A percentile compares a stretch with the other conserved stretches of the same genome.
These are phyloP conservation scores for Casaregolazyma suthepensis DNA, from an alignment of 1,139 yeast genomes.

Conservation along the genomic window DNA sequence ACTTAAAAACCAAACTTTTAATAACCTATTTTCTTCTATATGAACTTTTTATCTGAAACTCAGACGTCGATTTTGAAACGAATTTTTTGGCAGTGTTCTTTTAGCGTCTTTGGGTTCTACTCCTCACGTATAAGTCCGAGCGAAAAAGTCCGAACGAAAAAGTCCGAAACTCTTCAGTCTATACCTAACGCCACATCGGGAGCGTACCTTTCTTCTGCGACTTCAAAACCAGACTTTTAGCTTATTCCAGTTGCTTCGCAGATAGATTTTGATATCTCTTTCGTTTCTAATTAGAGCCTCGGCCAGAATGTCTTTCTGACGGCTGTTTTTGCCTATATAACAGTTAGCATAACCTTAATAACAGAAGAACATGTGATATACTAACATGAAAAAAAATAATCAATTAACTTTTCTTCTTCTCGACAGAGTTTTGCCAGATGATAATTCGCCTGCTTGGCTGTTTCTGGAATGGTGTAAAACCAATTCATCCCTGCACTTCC, in stretches of 20 bases:
- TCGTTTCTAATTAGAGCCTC: neutral
- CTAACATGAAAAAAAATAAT: neutral
- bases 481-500: neutral
- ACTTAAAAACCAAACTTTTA: neutral
- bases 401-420: neutral
- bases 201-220: neutral
- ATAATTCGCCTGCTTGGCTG: neutral
- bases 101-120: neutral
- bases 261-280: neutral
- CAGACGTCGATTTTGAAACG: neutral
- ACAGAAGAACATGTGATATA: neutral
- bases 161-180: neutral
- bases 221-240: neutral
- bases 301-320: neutral
- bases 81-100: neutral
- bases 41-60: neutral
- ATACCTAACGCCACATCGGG: neutral
- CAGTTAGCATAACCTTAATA: neutral
- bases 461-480: neutral
- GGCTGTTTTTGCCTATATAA: neutral
- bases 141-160: too few relatives aligned
- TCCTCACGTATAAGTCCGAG: too few relatives aligned
- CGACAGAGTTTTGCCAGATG: neutral
- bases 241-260: neutral
- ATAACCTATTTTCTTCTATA: neutral